phyloP scores from a whole-genome alignment of 148 eudicot genomes.

The Salicornia ramosissima region DNA sequence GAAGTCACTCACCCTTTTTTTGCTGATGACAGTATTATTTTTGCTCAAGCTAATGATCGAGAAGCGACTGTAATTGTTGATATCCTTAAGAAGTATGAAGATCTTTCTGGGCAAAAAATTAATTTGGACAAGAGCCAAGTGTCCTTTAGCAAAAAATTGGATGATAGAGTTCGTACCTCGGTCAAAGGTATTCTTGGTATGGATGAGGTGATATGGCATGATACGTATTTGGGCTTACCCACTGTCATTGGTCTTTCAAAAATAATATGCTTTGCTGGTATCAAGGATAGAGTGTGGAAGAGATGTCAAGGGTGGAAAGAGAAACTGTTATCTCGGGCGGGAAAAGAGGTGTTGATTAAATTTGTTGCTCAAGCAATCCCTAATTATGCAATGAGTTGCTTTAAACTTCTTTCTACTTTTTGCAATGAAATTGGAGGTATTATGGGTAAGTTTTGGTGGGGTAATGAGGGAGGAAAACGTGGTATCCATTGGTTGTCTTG shows the following conservation, averaged over 20 bases:
- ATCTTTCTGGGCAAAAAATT: neutral
- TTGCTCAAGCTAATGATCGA: neutral
- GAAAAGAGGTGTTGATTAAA: neutral
- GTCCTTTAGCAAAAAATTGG: neutral
- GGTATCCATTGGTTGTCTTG: neutral
- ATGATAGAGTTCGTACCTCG: no score
- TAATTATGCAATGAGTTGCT: constrained; percentile 1
- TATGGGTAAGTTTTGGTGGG: neutral
- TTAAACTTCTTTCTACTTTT: neutral
- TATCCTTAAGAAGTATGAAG: neutral
- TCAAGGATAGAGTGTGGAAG: neutral
- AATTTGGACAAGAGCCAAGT: neutral
- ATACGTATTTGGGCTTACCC: neutral
- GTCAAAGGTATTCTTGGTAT: neutral
- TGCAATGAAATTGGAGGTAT: neutral
- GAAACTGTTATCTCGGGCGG: neutral
- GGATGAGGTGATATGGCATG: neutral
- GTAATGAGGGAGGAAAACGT: no score
- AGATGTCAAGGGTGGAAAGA: no score
- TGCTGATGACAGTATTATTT: neutral
- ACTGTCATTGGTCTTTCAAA: neutral
- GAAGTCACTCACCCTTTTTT: neutral
- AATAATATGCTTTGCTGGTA: neutral
- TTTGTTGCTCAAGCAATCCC: neutral
- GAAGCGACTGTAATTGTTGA: neutral